phyloP scores from a whole-genome alignment of 2,329 filamentous ascomycete species.

The Cytospora schulzeri region DNA sequence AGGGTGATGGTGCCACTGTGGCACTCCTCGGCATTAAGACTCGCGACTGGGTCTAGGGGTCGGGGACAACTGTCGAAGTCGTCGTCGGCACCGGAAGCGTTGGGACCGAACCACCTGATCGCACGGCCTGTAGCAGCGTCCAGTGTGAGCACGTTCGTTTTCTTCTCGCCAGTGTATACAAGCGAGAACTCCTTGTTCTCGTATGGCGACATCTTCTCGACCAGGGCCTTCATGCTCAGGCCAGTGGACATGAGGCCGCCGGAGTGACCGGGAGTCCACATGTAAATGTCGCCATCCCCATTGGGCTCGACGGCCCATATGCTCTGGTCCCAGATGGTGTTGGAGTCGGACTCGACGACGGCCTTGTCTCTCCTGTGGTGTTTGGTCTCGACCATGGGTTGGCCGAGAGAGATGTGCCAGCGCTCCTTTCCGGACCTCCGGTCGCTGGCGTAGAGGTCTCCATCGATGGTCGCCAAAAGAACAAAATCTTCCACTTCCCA shows the following conservation, averaged over 20 bases:
- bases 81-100: constrained; percentile 67
- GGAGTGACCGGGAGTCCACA: constrained; percentile 72
- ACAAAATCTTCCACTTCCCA: constrained; percentile 99
- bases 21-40: constrained; percentile 74
- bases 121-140: constrained; percentile 84
- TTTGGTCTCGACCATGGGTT: constrained; percentile 87
- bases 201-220: constrained; percentile 81
- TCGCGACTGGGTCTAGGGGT: constrained; percentile 66
- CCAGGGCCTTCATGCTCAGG: constrained; percentile 80
- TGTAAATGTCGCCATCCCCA: constrained; percentile 82
- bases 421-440: constrained; percentile 80
- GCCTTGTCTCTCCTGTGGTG: constrained; percentile 75
- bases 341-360: constrained; percentile 58
- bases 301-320: constrained; percentile 95
- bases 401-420: constrained; percentile 83
- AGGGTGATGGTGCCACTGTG: constrained; percentile 79
- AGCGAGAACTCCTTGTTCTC: constrained; percentile 74
- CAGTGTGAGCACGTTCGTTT: constrained; percentile 84
- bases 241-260: constrained; percentile 66
- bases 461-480: constrained; percentile 99
- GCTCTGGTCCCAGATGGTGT: constrained; percentile 73
- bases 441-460: constrained; percentile 89
- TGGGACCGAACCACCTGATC: constrained; percentile 80
- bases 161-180: constrained; percentile 89
- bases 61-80: constrained; percentile 75